Evolutionary conservation across 106 monocot genomes (phyloP).

Genomic region (Phalaenopsis aphrodite): DNA sequence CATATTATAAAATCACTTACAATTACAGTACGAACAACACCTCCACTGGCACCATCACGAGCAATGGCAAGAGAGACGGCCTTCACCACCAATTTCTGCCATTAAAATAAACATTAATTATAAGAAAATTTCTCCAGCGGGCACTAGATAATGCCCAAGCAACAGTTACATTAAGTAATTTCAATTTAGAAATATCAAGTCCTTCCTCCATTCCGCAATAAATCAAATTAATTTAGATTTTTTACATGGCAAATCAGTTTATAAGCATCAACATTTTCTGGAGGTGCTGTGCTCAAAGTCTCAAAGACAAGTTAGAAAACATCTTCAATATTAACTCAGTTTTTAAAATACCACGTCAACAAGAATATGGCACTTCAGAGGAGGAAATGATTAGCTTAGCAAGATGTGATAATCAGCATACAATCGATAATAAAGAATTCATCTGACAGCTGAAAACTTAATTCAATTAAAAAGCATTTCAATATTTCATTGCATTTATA

Average conservation of each 20-base stretch:
- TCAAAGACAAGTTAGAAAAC: too few species aligned
- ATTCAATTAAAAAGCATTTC: too few species aligned
- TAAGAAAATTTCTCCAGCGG: not conserved
- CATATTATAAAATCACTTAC: constrained; percentile 32
- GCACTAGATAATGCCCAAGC: not conserved
- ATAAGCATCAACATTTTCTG: not conserved
- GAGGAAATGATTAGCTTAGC: too few species aligned
- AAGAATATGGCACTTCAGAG: too few species aligned
- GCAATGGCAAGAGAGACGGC: constrained; percentile 92
- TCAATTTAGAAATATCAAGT: not conserved
- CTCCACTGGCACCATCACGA: constrained; percentile 92
- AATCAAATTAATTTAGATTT: not conserved
- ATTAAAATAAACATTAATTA: not conserved
- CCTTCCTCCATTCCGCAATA: not conserved
- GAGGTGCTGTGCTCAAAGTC: too few species aligned
- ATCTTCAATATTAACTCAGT: too few species aligned
- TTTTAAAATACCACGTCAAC: too few species aligned
- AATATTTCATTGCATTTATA: too few species aligned
- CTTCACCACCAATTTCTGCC: constrained; percentile 77
- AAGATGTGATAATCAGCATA: too few species aligned
- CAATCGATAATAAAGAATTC: too few species aligned
- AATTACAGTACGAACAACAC: constrained; percentile 87
- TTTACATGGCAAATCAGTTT: not conserved
- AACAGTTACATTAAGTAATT: not conserved
- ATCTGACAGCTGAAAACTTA: too few species aligned